Evolutionary conservation across 306 rosid genomes (phyloP).

Genomic region (Sicyos baderoa): DNA sequence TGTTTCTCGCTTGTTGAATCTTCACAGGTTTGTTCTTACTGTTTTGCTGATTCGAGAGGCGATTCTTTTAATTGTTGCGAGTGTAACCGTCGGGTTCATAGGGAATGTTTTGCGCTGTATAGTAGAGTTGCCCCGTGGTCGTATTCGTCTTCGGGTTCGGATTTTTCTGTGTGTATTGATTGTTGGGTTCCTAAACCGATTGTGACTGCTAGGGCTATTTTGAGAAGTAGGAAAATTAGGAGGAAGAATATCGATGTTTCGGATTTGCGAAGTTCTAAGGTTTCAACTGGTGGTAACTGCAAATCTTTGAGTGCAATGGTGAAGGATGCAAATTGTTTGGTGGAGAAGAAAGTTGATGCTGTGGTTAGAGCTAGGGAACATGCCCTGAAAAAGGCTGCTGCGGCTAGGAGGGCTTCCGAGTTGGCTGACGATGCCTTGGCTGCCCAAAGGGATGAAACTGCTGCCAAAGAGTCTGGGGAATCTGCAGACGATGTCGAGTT

Average conservation of each 20-base stretch:
- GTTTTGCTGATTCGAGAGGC: constrained; percentile 32
- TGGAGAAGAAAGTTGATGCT: constrained; percentile 31
- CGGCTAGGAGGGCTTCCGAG: constrained; percentile 32
- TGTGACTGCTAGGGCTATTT: constrained; percentile 28
- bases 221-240: constrained; percentile 22
- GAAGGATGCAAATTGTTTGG: constrained; percentile 31
- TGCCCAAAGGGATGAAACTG: constrained; percentile 17
- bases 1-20: constrained; percentile 46
- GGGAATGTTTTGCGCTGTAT: constrained; percentile 31
- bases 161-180: constrained; percentile 50
- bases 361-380: constrained; percentile 10
- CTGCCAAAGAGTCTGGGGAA: constrained; percentile 26
- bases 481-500: constrained; percentile 29
- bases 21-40: constrained; percentile 60
- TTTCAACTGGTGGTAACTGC: constrained; percentile 15
- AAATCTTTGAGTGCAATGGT: constrained; percentile 31
- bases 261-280: constrained; percentile 34
- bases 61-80: constrained; percentile 33
- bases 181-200: constrained; percentile 64
- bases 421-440: constrained; percentile 35
- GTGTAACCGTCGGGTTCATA: constrained; percentile 50
- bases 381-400: constrained; percentile 22
- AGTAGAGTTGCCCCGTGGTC: constrained; percentile 42
- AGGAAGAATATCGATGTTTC: constrained; percentile 24
- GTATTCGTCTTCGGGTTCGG: constrained; percentile 31